Percentiles rank a stretch among this genome's conserved stretches.
phyloP scores from a whole-genome alignment of 352 stramenopile species.

The Globisporangium cylindrosporum region DNA sequence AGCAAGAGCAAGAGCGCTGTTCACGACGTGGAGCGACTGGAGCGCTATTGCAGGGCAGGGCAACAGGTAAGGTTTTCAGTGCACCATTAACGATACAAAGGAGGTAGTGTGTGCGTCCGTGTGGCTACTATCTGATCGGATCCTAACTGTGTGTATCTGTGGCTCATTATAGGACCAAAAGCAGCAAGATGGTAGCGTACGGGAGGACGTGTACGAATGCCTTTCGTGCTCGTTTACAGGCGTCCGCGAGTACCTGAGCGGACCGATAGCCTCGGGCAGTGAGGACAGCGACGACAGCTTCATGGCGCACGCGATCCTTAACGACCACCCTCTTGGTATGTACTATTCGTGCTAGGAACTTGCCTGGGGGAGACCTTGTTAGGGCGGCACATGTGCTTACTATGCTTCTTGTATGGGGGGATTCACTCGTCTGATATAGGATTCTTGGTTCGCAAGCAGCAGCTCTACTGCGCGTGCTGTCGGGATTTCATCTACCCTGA shows the following conservation, averaged over 20 bases:
- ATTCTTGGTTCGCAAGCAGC: conserved; percentile 38
- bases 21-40: not conserved
- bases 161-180: not conserved
- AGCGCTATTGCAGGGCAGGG: not conserved
- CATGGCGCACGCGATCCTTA: conserved; percentile 59
- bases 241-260: conserved; percentile 28
- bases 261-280: conserved; percentile 17
- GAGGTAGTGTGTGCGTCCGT: not conserved
- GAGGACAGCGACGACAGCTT: conserved; percentile 30
- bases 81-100: not conserved
- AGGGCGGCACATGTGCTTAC: not conserved
- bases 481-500: conserved; percentile 59
- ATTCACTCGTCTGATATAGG: conserved; percentile 19
- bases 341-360: not conserved
- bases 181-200: not conserved
- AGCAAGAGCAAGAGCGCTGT: not conserved
- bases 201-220: conserved; percentile 38
- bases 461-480: conserved; percentile 61
- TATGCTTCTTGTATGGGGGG: not conserved
- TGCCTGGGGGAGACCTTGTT: not conserved
- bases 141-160: not conserved
- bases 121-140: not conserved
- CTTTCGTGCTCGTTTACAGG: conserved; percentile 52
- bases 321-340: conserved; percentile 59
- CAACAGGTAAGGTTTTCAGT: not conserved